These are phyloP conservation scores for Periconia sp. DNA, from an alignment of 2,329 filamentous ascomycete species.

Conservation along the genomic window DNA sequence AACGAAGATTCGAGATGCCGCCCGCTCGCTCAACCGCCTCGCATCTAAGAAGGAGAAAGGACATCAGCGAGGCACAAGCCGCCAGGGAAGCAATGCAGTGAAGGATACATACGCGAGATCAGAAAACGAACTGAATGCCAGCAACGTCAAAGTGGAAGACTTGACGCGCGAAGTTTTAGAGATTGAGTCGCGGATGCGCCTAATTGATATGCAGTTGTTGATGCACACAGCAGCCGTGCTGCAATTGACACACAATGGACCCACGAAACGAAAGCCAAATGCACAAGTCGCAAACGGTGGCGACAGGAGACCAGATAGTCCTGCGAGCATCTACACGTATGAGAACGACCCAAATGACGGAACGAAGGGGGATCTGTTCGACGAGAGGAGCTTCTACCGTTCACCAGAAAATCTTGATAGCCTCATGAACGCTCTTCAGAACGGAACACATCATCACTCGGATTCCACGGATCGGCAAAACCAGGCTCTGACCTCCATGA, in stretches of 20 bases:
- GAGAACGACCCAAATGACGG: slow-evolving; percentile 61
- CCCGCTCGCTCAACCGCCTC: slow-evolving; percentile 81
- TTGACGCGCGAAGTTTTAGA: slow-evolving; percentile 80
- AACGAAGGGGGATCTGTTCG: slow-evolving; percentile 68
- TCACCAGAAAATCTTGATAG: slow-evolving; percentile 70
- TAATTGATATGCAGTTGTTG: slow-evolving; percentile 75
- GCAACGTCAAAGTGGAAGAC: slow-evolving; percentile 83
- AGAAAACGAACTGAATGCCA: slow-evolving; percentile 75
- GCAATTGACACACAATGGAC: slow-evolving; percentile 82
- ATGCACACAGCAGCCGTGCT: slow-evolving; percentile 93
- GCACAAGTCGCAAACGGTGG: slow-evolving; percentile 45
- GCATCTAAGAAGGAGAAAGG: slow-evolving; percentile 65
- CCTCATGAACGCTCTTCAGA: slow-evolving; percentile 46
- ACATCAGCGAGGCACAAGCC: slow-evolving; percentile 59
- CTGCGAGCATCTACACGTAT: slow-evolving; percentile 77
- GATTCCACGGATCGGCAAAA: slow-evolving; percentile 32
- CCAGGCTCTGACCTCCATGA: slow-evolving; percentile 65
- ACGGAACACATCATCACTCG: slow-evolving; percentile 39
- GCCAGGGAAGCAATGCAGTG: slow-evolving; percentile 54
- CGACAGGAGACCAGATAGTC: slow-evolving; percentile 68
- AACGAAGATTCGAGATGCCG: slow-evolving; percentile 92
- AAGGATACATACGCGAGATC: slow-evolving; percentile 58
- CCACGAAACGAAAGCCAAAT: slow-evolving; percentile 63
- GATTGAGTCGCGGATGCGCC: slow-evolving; percentile 77
- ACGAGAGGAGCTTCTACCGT: slow-evolving; percentile 76